Base-by-base conservation (phyloP, 1,139 yeast genomes). In the Pichia sp. region DNA sequence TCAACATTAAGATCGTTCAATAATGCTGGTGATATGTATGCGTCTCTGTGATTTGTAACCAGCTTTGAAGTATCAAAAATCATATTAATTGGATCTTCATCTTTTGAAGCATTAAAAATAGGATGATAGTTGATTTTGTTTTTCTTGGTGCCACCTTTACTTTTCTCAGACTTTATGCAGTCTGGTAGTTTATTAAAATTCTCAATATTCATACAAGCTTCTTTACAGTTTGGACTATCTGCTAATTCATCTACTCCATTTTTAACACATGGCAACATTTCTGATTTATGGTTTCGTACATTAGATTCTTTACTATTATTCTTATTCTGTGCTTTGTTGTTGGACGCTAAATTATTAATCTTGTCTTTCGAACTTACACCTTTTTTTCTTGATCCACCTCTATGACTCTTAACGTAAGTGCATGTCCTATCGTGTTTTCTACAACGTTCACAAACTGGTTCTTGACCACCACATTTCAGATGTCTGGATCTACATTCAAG, bases 321-420 rank as follows among this genome's bases (percentile, higher is more conserved):
- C n/a, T 39, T n/a, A 3, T 4, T 11, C 9, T 32, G 9, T 32
- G 15, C 1, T 4, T 32, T 18, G 16, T 20, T 7, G n/a, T n/a
- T 32, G 7, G 22, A 8, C 4, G 4, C 7, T 32, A 32, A 18
- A 9, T n/a, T 25, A 5, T 36, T 40, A 1, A n/a, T 22, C 11
- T 30, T 23, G 7, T 12, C 23, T 45, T 53, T 57, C 39, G 54
- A 60, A 40, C 62, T 61, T 7, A 71, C 71, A 5, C 78, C 79
- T 53, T 71, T 74, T 54, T 67, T 72, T 43, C 80, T 60, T 9
- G 77, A 70, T 0, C 80, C 80, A 24, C 80, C 80, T 50, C 80
- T 60, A 42, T 73, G 70, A 51, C 77, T 71, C 54, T 71, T 72
- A 7, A 74, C 78, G 53, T 72, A 75, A 1, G 67, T 67, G 49